phyloP scores from a whole-genome alignment of 176 grass and related monocot genomes.

The Ensete glaucum region DNA sequence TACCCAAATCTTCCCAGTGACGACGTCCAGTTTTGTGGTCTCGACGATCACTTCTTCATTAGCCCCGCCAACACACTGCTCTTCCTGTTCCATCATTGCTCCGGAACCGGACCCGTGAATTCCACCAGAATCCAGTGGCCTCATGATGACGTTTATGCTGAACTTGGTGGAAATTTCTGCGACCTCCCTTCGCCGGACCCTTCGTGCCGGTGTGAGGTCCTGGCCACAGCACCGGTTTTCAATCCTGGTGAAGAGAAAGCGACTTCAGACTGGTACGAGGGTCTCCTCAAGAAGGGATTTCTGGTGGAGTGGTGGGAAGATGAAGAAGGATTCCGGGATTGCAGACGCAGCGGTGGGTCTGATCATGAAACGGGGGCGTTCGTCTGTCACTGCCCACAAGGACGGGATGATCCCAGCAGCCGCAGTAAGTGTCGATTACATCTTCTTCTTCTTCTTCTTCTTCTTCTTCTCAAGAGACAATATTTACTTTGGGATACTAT shows the following conservation, averaged over 20 bases:
- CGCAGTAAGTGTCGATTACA: too few species aligned
- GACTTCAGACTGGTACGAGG: background rate
- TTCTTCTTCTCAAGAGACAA: too few species aligned
- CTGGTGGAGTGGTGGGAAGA: background rate
- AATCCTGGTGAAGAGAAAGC: background rate
- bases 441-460: too few species aligned
- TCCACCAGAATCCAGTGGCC: accelerated
- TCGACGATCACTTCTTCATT: background rate
- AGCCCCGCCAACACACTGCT: background rate
- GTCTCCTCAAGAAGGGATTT: background rate
- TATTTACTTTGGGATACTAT: too few species aligned
- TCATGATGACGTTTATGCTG: background rate
- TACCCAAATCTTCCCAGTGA: background rate
- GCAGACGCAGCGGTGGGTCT: background rate
- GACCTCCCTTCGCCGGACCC: background rate
- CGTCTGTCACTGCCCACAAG: too few species aligned
- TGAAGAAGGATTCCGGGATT: background rate
- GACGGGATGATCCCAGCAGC: too few species aligned
- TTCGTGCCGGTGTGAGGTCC: background rate
- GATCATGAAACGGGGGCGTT: background rate
- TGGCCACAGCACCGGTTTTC: background rate
- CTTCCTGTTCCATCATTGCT: background rate
- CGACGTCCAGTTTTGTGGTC: background rate
- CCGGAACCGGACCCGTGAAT: background rate
- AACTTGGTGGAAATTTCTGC: background rate